Evolutionary conservation across 139 green algal species (phyloP).

Genomic region (Zygnema cylindricum): DNA sequence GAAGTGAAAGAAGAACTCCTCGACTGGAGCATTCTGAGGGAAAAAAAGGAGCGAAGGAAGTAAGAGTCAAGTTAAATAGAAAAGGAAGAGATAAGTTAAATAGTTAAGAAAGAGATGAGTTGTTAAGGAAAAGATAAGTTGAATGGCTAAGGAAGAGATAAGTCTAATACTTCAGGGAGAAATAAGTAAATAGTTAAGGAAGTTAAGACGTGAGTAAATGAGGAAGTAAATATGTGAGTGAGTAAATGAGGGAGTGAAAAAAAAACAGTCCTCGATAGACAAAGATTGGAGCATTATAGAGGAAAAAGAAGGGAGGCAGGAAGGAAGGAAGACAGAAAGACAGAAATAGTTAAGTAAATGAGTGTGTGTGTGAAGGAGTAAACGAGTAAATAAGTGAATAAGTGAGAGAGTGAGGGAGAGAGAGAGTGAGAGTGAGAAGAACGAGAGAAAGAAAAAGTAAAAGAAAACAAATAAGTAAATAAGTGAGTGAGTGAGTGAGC

Average conservation of each 20-base stretch:
- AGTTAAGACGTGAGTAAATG: too few species aligned
- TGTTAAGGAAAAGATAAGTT: neutral
- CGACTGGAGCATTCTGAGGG: neutral
- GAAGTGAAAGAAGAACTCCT: conserved; percentile 14
- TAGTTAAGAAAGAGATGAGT: neutral
- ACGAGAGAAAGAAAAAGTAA: too few species aligned
- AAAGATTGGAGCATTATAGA: neutral
- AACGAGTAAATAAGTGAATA: neutral
- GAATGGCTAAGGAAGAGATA: neutral
- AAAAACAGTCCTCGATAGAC: conserved; percentile 9
- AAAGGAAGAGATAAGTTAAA: too few species aligned
- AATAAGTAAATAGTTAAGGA: too few species aligned
- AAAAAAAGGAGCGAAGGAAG: too few species aligned
- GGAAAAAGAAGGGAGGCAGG: too few species aligned
- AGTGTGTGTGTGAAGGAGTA: neutral
- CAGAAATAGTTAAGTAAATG: neutral
- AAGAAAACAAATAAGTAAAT: too few species aligned
- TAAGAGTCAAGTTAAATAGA: too few species aligned
- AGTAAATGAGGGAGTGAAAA: neutral
- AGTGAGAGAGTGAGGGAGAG: too few species aligned
- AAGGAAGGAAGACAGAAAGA: too few species aligned
- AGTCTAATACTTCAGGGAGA: neutral
- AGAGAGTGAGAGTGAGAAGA: too few species aligned
- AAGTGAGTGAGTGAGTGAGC: neutral
- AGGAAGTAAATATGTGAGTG: neutral